Percentiles rank a stretch among this genome's conserved stretches.
These are phyloP conservation scores for Podila horticola DNA, from an alignment of 192 early-diverging fungal genomes.

Conservation along the genomic window DNA sequence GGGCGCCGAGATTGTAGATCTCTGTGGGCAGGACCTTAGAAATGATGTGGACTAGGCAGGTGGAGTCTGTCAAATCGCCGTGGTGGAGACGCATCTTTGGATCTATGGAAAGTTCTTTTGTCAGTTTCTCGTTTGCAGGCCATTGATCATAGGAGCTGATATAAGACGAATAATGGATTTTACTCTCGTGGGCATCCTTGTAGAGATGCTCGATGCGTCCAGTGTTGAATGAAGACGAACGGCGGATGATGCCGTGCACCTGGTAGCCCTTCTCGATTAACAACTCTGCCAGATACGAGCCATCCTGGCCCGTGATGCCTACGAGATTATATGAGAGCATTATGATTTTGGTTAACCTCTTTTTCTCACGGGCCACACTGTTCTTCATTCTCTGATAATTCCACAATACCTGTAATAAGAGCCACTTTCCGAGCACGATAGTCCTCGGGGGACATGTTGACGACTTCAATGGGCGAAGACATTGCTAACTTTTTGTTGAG, in stretches of 20 bases:
- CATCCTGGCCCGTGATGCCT: constrained; percentile 88
- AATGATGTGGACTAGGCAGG: constrained; percentile 79
- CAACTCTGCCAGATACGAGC: constrained; percentile 80
- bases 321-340: neutral
- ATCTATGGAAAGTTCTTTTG: constrained; percentile 24
- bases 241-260: constrained; percentile 83
- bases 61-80: constrained; percentile 84
- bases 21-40: constrained; percentile 79
- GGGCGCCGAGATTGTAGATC: constrained; percentile 82
- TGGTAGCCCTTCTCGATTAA: constrained; percentile 79
- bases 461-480: constrained; percentile 47
- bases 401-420: constrained; percentile 64
- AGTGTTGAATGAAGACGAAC: constrained; percentile 89
- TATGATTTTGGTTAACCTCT: neutral
- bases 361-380: neutral
- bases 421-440: constrained; percentile 69
- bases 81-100: constrained; percentile 80
- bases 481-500: constrained; percentile 1
- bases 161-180: neutral
- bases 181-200: constrained; percentile 75
- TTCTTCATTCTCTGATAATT: neutral
- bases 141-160: neutral
- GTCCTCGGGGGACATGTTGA: constrained; percentile 61
- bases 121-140: neutral
- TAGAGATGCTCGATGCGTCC: constrained; percentile 84